Evolutionary conservation across 2,329 filamentous ascomycete genomes (phyloP), one percentile per base, ranked within the genome.

Genomic region (Trichothecium roseum): DNA sequence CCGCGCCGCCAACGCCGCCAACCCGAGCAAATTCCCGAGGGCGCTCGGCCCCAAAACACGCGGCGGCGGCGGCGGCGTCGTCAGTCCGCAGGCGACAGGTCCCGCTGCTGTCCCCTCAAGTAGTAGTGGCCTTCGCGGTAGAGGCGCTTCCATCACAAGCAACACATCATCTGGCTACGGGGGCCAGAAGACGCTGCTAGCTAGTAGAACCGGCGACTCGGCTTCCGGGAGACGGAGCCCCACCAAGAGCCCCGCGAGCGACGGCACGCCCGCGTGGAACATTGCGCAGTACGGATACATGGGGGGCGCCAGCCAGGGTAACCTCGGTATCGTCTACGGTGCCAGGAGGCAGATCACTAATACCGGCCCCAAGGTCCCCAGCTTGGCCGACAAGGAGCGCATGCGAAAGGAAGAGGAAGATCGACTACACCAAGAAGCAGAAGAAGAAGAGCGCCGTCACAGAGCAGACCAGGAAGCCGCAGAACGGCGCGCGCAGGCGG

Each of bases 231-330:
- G 69, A 36, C 69, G 70, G 57, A 81, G 74, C 42, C 77, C 79
- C 20, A 65, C 76, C 8, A 83, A 77, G 49, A 72, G 71, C 31
- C 77, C 76, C 3, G 66, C 68, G 4, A 85, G 95, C 46, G 84
- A 95, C 56, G 72, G 70, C 30, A 95, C 88, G 18, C 91, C 91
- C 1, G 91, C 91, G 2, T 98, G 91, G 91, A 98, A 96, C 54
- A 96, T 96, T 47, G 83, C 88, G 38, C 91, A 98, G 55, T 98
- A 98, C 54, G 88, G 91, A 7, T 98, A 95, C 59, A 91, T 96
- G 82, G 91, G 91, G 39, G 91, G 91, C 33, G 91, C 91, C 18
- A 95, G 85, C 51, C 91, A 98, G 56, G 89, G 86, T 3, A 96
- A 94, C 49, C 78, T 95, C 42, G 91, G 91, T 14, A 86, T 98